Base-by-base conservation (phyloP, 768 basidiomycete species). In the Rhodosporidiobolus sp. region DNA sequence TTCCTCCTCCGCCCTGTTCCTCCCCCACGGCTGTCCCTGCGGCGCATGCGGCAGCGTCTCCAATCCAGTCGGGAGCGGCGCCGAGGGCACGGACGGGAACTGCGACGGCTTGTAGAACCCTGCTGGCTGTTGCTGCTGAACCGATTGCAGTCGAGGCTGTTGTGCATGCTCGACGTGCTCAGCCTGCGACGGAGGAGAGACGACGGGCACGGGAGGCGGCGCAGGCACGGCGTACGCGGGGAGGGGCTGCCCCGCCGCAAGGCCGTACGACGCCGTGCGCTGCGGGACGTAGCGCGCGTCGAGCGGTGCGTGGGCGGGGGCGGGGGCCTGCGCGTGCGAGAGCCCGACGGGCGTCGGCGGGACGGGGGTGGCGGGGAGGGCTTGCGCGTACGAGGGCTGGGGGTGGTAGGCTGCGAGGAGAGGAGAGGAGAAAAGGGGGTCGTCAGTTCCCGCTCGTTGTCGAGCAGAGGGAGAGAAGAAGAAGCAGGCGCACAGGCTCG, bases 401-500 rank as follows among this genome's bases (percentile, higher is more conserved):
- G 8, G n/a, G 55, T 7, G 16, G 28, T 16, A 16, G 55, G 30
- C 3, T 12, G 32, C 4, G 8, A 35, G 22, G 10, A n/a, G 26
- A 28, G 7, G 7, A 35, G 54, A 6, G 32, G n/a, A 48, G 43
- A 46, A 48, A 45, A n/a, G n/a, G n/a, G n/a, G n/a, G n/a, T n/a
- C n/a, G n/a, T n/a, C n/a, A n/a, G n/a, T n/a, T n/a, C n/a, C n/a
- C n/a, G n/a, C n/a, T n/a, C n/a, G n/a, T n/a, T n/a, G n/a, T n/a
- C n/a, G n/a, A n/a, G n/a, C n/a, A n/a, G 28, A 32, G 43, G 32
- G 53, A 57, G 45, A 50, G 16, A 34, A n/a, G 16, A 4, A 24
- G 19, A 43, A 49, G 7, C 2, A 22, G 24, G 32, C 49, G 32
- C 28, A 63, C 54, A 14, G 19, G 94, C 84, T 79, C 94, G 91